A percentile compares a stretch with the other conserved stretches of the same genome.
Evolutionary conservation across 2,329 filamentous ascomycete species (phyloP).

Genomic region (Colletotrichum zoysiae): DNA sequence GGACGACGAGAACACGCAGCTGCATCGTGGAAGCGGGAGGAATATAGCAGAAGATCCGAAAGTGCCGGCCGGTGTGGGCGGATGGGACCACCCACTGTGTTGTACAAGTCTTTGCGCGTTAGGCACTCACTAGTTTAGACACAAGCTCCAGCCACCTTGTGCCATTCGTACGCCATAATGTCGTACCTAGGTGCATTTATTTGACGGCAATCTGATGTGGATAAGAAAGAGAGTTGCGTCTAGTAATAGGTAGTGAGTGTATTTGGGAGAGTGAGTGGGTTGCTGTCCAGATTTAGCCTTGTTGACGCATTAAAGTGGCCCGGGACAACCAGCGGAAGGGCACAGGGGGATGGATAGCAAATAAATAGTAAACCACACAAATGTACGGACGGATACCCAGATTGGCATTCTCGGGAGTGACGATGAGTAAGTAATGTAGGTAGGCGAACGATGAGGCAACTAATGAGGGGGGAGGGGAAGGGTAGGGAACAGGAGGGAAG

Average conservation of each 20-base stretch:
- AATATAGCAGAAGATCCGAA: neutral
- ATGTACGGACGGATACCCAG: too few species aligned
- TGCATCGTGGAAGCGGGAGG: neutral
- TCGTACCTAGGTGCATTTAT: constrained; percentile 13
- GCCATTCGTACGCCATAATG: constrained; percentile 3
- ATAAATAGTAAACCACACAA: too few species aligned
- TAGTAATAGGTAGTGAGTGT: neutral
- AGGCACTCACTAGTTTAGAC: neutral
- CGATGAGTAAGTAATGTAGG: constrained; percentile 14
- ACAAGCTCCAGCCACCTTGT: constrained; percentile 17
- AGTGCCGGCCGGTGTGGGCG: constrained; percentile 12
- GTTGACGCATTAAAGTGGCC: constrained; percentile 4
- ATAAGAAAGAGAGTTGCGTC: neutral
- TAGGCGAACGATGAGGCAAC: constrained; percentile 6
- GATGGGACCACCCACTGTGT: neutral
- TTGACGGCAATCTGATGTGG: neutral
- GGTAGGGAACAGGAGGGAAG: neutral
- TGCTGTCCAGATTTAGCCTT: neutral
- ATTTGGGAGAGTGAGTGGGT: neutral
- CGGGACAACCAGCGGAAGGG: neutral
- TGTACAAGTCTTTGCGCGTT: neutral
- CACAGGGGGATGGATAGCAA: neutral
- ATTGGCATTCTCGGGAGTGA: neutral
- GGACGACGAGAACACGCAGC: neutral
- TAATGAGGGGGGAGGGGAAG: neutral